phyloP scores from a whole-genome alignment of 73 alveolate genomes.

The Blepharisma stoltei region DNA sequence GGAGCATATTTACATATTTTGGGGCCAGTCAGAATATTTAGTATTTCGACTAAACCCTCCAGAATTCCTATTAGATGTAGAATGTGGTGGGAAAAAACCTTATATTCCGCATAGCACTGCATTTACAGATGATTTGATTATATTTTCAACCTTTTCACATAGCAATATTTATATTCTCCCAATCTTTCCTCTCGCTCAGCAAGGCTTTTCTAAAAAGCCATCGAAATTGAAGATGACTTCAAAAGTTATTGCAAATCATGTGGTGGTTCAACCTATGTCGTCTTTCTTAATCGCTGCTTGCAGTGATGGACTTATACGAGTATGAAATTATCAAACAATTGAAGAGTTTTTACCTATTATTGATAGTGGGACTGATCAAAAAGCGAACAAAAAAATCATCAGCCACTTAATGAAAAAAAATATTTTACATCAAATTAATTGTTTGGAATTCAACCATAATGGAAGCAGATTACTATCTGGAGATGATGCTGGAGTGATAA shows the following conservation, averaged over 20 bases:
- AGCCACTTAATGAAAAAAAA: not conserved
- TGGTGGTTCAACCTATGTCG: constrained; percentile 1
- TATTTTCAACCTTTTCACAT: constrained; percentile 15
- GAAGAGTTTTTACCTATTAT: constrained; percentile 24
- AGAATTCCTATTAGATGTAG: not conserved
- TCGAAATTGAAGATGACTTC: not conserved
- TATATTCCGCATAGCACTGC: not conserved
- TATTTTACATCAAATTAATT: not conserved
- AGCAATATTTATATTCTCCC: not conserved
- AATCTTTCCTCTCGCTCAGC: not conserved
- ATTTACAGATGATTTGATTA: not conserved
- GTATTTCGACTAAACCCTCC: constrained; percentile 7
- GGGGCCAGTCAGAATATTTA: not conserved
- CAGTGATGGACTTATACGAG: not conserved
- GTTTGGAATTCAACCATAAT: not conserved
- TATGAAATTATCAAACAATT: not conserved
- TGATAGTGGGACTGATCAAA: not conserved
- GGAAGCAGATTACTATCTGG: not conserved
- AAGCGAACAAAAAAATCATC: not conserved
- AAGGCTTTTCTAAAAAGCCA: not conserved
- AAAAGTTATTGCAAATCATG: not conserved
- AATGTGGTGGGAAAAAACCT: constrained; percentile 14
- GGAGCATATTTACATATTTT: not conserved
- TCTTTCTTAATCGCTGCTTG: not conserved
- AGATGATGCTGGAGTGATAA: not conserved